A percentile compares a stretch with the other conserved stretches of the same genome.
Conservation (phyloP, 2,329 filamentous ascomycete species). For the Metarhizium robertsii region DNA sequence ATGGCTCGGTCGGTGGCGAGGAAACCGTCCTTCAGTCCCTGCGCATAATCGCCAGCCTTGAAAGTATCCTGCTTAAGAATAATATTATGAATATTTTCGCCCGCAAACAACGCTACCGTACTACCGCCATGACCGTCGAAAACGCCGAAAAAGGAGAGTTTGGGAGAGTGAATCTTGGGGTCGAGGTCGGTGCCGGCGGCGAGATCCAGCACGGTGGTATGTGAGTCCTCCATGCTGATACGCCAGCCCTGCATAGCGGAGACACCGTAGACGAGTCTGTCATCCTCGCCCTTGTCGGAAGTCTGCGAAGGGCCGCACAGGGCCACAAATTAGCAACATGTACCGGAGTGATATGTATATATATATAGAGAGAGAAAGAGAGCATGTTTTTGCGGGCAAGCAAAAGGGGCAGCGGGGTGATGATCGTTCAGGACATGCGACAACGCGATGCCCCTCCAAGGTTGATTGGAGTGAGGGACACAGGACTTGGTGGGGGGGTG, state of each 20-base stretch:
- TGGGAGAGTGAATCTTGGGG: slow-evolving; percentile 57
- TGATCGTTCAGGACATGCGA: neutral
- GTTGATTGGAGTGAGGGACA: neutral
- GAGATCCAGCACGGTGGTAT: slow-evolving; percentile 82
- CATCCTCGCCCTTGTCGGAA: slow-evolving; percentile 86
- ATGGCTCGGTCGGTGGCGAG: slow-evolving; percentile 93
- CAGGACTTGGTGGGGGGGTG: slow-evolving; percentile 2
- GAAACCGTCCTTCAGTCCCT: slow-evolving; percentile 95
- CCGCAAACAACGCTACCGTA: slow-evolving; percentile 88
- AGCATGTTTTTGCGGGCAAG: neutral
- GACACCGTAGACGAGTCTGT: slow-evolving; percentile 83
- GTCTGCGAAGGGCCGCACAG: slow-evolving; percentile 40
- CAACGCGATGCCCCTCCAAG: slow-evolving; percentile 3
- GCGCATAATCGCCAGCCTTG: slow-evolving; percentile 82
- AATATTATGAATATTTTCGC: slow-evolving; percentile 88
- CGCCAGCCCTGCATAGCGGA: slow-evolving; percentile 99
- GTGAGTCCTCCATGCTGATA: slow-evolving; percentile 99
- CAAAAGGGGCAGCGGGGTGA: neutral
- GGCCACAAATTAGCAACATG: slow-evolving; percentile 15
- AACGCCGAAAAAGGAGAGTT: slow-evolving; percentile 92
- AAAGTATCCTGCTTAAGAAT: slow-evolving; percentile 92
- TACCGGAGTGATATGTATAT: too few species aligned
- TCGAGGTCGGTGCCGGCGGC: slow-evolving; percentile 44
- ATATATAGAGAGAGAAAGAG: too few species aligned
- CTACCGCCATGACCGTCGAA: slow-evolving; percentile 97